Conservation (phyloP, 1,284 basidiomycete genomes). For the Thecaphora frezii region DNA sequence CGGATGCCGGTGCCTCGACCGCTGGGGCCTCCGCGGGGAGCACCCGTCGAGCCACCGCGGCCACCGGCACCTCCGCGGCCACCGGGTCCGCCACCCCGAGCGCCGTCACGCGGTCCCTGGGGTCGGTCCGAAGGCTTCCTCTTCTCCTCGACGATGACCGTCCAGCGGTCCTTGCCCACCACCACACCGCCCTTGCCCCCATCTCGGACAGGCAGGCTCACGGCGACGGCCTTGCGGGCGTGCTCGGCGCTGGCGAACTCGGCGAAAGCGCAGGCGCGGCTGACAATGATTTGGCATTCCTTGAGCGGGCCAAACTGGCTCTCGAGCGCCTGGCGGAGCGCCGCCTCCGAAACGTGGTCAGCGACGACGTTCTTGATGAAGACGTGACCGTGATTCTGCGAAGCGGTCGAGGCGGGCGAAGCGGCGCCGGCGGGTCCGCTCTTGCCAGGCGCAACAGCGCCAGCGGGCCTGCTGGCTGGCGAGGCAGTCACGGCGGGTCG, state of each 20-base stretch:
- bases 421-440: slow-evolving; percentile 3
- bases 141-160: slow-evolving; percentile 80
- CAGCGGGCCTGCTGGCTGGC: slow-evolving; percentile 9
- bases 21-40: too few species aligned
- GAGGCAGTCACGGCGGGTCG: slow-evolving; percentile 24
- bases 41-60: too few species aligned
- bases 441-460: slow-evolving; percentile 3
- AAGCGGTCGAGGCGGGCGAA: neutral
- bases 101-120: too few species aligned
- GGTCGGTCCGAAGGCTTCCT: slow-evolving; percentile 67
- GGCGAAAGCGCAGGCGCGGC: slow-evolving; percentile 89
- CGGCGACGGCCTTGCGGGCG: slow-evolving; percentile 79
- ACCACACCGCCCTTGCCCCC: slow-evolving; percentile 88
- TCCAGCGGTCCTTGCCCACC: slow-evolving; percentile 66
- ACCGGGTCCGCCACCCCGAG: too few species aligned
- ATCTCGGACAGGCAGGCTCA: slow-evolving; percentile 68
- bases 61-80: neutral
- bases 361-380: slow-evolving; percentile 67
- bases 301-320: slow-evolving; percentile 81
- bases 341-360: slow-evolving; percentile 71
- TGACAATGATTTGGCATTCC: slow-evolving; percentile 82
- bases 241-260: slow-evolving; percentile 79
- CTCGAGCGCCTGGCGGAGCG: slow-evolving; percentile 68
- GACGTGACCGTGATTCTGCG: slow-evolving; percentile 30
- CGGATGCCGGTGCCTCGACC: too few species aligned